These are phyloP conservation scores for Penicillium malachiteum DNA, from an alignment of 495 filamentous ascomycete species.

Conservation along the genomic window DNA sequence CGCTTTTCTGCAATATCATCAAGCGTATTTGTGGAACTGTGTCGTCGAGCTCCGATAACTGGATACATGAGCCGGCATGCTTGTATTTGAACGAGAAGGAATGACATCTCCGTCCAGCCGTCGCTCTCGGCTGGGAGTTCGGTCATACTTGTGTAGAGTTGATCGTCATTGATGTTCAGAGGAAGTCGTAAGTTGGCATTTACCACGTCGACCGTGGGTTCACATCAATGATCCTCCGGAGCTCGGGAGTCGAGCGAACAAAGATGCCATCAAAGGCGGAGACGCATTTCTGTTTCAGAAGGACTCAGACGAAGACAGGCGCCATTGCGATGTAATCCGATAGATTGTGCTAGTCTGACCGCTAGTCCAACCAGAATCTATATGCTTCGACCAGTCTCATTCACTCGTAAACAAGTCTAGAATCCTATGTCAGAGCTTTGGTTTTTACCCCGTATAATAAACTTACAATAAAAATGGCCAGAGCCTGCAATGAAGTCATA, in stretches of 20 bases:
- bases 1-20: conserved; percentile 37
- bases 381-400: conserved; percentile 52
- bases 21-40: conserved; percentile 12
- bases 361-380: conserved; percentile 61
- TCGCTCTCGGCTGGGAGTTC: conserved; percentile 43
- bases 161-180: conserved; percentile 16
- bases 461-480: conserved; percentile 64
- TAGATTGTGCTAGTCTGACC: conserved; percentile 64
- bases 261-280: conserved; percentile 14
- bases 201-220: conserved; percentile 1
- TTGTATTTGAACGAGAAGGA: conserved; percentile 51
- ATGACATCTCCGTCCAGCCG: conserved; percentile 71
- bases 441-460: background rate
- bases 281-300: conserved; percentile 18
- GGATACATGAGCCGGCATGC: conserved; percentile 24
- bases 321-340: conserved; percentile 72
- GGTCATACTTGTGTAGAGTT: conserved; percentile 7
- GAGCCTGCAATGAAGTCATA: conserved; percentile 62
- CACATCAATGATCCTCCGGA: conserved; percentile 6
- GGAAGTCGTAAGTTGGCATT: conserved; percentile 3
- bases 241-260: conserved; percentile 10
- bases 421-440: conserved; percentile 47
- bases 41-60: conserved; percentile 5
- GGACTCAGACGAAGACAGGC: conserved; percentile 43
- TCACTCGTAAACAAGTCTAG: conserved; percentile 51